These are phyloP conservation scores for Russula brevipes DNA, from an alignment of 768 basidiomycete species.

Conservation along the genomic window DNA sequence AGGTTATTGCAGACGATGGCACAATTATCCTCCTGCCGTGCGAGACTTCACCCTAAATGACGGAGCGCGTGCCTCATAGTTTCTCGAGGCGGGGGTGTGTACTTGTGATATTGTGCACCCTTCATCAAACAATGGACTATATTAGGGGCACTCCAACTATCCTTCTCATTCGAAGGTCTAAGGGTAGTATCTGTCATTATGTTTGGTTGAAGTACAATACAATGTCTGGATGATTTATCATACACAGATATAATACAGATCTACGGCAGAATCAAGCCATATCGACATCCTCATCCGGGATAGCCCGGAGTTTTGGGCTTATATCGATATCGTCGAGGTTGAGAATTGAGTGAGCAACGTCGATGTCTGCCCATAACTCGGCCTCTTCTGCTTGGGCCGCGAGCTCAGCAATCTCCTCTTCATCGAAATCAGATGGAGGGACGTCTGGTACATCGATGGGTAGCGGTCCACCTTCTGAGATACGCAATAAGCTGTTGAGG, in stretches of 20 bases:
- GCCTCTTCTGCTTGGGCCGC: conserved; percentile 55
- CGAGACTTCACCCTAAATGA: neutral
- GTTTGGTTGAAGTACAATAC: neutral
- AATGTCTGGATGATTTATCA: neutral
- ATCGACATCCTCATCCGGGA: conserved; percentile 16
- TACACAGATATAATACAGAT: conserved; percentile 3
- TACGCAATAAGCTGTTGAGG: neutral
- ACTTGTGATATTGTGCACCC: neutral
- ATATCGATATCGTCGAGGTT: conserved; percentile 4
- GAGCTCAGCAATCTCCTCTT: conserved; percentile 53
- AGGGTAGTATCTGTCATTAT: neutral
- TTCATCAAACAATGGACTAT: neutral
- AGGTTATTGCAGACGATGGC: conserved; percentile 16
- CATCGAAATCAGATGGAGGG: conserved; percentile 34
- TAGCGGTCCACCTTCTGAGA: neutral
- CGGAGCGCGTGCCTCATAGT: neutral
- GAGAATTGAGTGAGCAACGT: neutral
- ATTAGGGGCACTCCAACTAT: neutral
- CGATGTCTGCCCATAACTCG: conserved; percentile 30
- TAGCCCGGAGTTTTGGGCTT: neutral
- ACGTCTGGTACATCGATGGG: conserved; percentile 9
- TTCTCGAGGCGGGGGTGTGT: neutral
- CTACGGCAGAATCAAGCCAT: conserved; percentile 7
- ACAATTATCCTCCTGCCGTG: conserved; percentile 10
- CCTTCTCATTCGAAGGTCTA: neutral